Percentiles rank a stretch among this genome's conserved stretches.
Conservation (phyloP, 2,329 filamentous ascomycete genomes). For the Epichloe scottii region DNA sequence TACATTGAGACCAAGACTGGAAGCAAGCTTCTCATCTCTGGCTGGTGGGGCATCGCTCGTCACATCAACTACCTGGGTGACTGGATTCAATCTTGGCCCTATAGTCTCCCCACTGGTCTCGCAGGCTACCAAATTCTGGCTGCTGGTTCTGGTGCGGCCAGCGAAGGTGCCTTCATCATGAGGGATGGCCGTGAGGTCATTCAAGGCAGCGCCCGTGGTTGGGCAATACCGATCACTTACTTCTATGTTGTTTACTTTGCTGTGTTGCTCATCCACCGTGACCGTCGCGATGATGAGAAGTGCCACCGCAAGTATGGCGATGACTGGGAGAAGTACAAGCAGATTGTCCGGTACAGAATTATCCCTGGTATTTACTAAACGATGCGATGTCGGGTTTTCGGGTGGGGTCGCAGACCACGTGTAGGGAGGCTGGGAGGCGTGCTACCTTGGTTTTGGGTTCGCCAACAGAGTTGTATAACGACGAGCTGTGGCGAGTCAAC, state of each 20-base stretch:
- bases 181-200: conserved; percentile 52
- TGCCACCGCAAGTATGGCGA: conserved; percentile 82
- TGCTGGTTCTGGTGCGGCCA: conserved; percentile 33
- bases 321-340: conserved; percentile 84
- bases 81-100: conserved; percentile 89
- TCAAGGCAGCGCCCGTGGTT: conserved; percentile 62
- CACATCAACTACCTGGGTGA: conserved; percentile 96
- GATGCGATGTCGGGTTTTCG: no score
- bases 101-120: conserved; percentile 73
- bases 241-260: conserved; percentile 93
- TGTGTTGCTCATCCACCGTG: conserved; percentile 72
- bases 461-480: no score
- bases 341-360: conserved; percentile 69
- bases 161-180: conserved; percentile 42
- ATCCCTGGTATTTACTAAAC: conserved; percentile 69
- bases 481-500: no score
- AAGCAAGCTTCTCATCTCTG: conserved; percentile 67
- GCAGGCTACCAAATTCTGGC: conserved; percentile 67
- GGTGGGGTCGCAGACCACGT: no score
- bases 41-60: conserved; percentile 86
- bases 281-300: conserved; percentile 80
- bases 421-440: no score
- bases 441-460: no score
- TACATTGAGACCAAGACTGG: conserved; percentile 78
- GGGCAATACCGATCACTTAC: conserved; percentile 82